Conservation (phyloP, 169 alveolate genomes). For the Cryptosporidium bovis region DNA sequence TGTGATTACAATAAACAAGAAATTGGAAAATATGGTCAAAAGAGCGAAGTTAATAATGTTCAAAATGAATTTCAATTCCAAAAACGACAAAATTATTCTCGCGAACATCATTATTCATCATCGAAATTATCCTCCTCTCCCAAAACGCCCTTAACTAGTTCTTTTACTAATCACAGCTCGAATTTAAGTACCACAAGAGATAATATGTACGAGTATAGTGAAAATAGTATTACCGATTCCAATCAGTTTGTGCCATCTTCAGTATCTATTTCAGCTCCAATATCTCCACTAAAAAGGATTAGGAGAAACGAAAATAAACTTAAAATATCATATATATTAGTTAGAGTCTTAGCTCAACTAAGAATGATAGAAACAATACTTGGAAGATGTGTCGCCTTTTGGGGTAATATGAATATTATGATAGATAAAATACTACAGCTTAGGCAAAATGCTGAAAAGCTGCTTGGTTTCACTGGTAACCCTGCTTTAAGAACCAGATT, state of each 20-base stretch:
- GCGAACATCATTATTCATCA: no score
- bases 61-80: no score
- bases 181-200: no score
- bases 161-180: not conserved
- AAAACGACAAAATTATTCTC: no score
- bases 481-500: conserved; percentile 63
- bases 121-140: not conserved
- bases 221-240: not conserved
- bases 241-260: not conserved
- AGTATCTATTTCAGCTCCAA: not conserved
- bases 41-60: no score
- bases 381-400: conserved; percentile 70
- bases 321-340: conserved; percentile 51
- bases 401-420: conserved; percentile 73
- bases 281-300: not conserved
- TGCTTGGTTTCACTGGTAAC: conserved; percentile 61
- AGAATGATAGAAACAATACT: conserved; percentile 69
- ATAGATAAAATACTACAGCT: conserved; percentile 58
- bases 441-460: conserved; percentile 63
- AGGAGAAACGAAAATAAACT: conserved; percentile 30
- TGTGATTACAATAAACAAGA: no score
- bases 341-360: conserved; percentile 63
- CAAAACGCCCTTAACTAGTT: not conserved
- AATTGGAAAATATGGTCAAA: no score
- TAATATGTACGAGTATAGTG: no score